These are phyloP conservation scores for Myxozyma melibiosi DNA, from an alignment of 805 yeast genomes.

Conservation along the genomic window DNA sequence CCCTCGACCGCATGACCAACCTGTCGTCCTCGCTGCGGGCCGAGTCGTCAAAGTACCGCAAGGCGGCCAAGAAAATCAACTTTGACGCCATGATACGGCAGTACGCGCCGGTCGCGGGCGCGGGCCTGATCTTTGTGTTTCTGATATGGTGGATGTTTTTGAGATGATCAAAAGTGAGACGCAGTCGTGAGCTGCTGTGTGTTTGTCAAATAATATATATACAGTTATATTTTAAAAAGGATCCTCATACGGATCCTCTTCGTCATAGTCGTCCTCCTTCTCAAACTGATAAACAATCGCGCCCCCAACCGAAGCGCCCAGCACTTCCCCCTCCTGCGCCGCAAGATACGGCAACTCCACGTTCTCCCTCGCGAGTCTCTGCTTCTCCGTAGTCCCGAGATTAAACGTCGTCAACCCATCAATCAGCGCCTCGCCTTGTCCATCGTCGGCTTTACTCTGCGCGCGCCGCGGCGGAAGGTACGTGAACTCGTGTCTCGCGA, in stretches of 20 bases:
- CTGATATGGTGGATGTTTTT: slow-evolving; percentile 77
- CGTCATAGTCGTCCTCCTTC: slow-evolving; percentile 96
- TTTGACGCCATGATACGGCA: slow-evolving; percentile 85
- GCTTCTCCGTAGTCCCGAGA: slow-evolving; percentile 71
- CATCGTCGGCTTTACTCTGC: slow-evolving; percentile 36
- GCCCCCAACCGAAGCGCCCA: slow-evolving; percentile 68
- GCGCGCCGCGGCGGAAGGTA: slow-evolving; percentile 38
- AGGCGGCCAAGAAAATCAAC: slow-evolving; percentile 87
- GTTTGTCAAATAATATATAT: not conserved
- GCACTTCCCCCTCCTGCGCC: slow-evolving; percentile 65
- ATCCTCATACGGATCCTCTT: slow-evolving; percentile 96
- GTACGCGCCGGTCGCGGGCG: slow-evolving; percentile 82
- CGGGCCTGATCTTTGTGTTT: slow-evolving; percentile 66
- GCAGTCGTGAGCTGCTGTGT: not conserved
- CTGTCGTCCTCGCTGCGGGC: slow-evolving; percentile 75
- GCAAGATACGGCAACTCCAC: slow-evolving; percentile 90
- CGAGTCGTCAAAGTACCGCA: slow-evolving; percentile 84
- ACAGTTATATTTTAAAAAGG: slow-evolving; percentile 60
- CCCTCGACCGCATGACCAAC: slow-evolving; percentile 87
- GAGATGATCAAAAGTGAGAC: slow-evolving; percentile 9
- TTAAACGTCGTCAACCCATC: slow-evolving; percentile 86
- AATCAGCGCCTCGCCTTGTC: slow-evolving; percentile 53
- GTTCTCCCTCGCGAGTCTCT: slow-evolving; percentile 73
- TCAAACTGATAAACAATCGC: slow-evolving; percentile 96
- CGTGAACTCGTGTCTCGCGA: slow-evolving; percentile 49